Evolutionary conservation across 2,329 filamentous ascomycete species (phyloP), one percentile per base, ranked within the genome.

Genomic region (Apiospora kogelbergensis): DNA sequence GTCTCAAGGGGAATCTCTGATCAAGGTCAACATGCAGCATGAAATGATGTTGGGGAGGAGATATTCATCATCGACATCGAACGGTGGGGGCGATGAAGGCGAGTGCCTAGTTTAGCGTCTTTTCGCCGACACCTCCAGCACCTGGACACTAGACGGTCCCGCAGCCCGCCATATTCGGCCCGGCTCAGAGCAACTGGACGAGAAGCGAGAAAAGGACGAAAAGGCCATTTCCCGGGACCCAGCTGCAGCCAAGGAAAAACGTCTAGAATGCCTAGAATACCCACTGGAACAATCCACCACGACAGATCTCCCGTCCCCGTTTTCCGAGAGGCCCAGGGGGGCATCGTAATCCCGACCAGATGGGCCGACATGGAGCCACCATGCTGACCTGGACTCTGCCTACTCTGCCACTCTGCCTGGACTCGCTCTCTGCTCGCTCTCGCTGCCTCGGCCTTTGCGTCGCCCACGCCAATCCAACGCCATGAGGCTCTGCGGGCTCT

Each of bases 401-500:
- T n/a, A n/a, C n/a, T n/a, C n/a, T n/a, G n/a, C n/a, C n/a, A 40
- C 37, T 40, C 37, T 40, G 37, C 37, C 37, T 40, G 48, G 48
- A 9, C 48, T 9, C 26, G 48, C 48, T 26, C 37, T 40, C 13
- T 57, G n/a, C n/a, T 33, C 33, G 33, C 33, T 33, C 33, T 33
- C 53, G 26, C 53, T 60, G 17, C 53, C 53, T 60, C 53, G 53
- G 53, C 53, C 30, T 60, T 60, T 60, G 15, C 53, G 13, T 37
- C 53, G 53, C 30, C 7, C 53, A n/a, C 17, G 7, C 17, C 9
- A 33, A 37, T n/a, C 53, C 53, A 37, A 60, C 30, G 53, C 53
- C 30, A 37, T 60, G 53, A 60, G 53, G 53, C 53, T 60, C 53
- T 60, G 30, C 53, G 33, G 53, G 53, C 53, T 60, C 53, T 60